Percentiles rank a stretch among this genome's conserved stretches.
phyloP scores from a whole-genome alignment of 1,139 yeast species.

The Nematodospora anomalae region DNA sequence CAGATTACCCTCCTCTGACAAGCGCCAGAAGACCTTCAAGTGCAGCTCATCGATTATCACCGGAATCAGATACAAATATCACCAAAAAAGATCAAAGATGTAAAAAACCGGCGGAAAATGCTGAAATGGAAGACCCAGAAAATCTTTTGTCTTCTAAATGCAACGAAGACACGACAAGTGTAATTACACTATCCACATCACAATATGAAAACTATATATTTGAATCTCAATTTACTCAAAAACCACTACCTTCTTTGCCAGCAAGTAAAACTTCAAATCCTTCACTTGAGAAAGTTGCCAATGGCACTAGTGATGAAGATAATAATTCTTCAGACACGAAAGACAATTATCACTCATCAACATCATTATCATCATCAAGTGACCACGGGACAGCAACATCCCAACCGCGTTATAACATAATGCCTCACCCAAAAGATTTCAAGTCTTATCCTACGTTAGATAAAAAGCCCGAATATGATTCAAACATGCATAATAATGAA shows the following conservation, averaged over 20 bases:
- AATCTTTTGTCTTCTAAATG: neutral
- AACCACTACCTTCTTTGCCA: conserved; percentile 31
- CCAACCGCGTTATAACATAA: conserved; percentile 7
- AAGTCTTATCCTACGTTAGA: conserved; percentile 13
- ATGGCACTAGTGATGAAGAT: neutral
- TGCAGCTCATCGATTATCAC: neutral
- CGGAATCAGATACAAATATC: conserved; percentile 1
- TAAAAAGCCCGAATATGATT: conserved; percentile 11
- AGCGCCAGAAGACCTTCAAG: neutral
- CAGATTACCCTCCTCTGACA: conserved; percentile 9
- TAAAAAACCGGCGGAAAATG: neutral
- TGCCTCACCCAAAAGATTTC: conserved; percentile 13
- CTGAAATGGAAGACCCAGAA: neutral
- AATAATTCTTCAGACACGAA: conserved; percentile 6
- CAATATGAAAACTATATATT: conserved; percentile 58
- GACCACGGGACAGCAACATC: neutral
- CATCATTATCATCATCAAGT: neutral
- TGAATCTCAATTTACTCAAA: conserved; percentile 46
- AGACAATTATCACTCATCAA: conserved; percentile 1
- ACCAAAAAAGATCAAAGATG: neutral
- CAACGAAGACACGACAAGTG: conserved; percentile 32
- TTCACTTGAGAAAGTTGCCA: neutral
- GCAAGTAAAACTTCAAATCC: conserved; percentile 8
- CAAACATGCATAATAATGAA: conserved; percentile 17
- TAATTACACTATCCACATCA: conserved; percentile 49